Evolutionary conservation across 2,329 filamentous ascomycete genomes (phyloP), one percentile per base, ranked within the genome.

Genomic region (Alternaria panax): DNA sequence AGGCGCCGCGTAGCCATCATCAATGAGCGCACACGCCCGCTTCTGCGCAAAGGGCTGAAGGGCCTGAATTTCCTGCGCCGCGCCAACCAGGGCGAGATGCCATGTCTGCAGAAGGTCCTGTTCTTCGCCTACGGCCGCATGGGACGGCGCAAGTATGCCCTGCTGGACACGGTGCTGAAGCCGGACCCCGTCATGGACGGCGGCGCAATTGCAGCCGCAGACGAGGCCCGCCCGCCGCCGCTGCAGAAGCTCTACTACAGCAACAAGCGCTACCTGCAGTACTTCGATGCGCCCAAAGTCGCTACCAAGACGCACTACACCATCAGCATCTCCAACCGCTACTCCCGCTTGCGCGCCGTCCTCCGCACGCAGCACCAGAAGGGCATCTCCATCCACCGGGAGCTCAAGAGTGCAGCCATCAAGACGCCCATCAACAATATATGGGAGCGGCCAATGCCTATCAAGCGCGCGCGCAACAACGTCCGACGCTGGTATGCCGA

Each of bases 101-200:
- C 74, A 14, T 80, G 82, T 14, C 72, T 89, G 18, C 77, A 83
- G 43, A 84, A 82, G 54, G 78, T 88, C 11, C 75, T 90, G 20
- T 74, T 81, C 30, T 73, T 82, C 59, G 81, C 86, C 14, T 89
- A 89, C 67, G 87, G 86, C 14, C 82, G 87, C 51, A 79, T 78
- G 30, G 87, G 87, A 8, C 81, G 76, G 63, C 79, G 85, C 30
- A 80, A 85, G 65, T 78, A 83, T 58, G 75, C 82, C 9, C 71
- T 89, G 46, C 59, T 75, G 1, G 54, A 61, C 1, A 30, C 64
- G 2, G 53, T 77, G 20, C 60, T 76, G 16, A 60, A 57, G 56
- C 74, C 74, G 6, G 69, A 74, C 43, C 57, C 60, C 4, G 18
- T 59, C 32, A 50, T 60, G 47, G 47, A 54, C 30, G 51, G 51